Percentiles rank a stretch among this genome's conserved stretches.
phyloP scores from a whole-genome alignment of 768 basidiomycete genomes.

The Coprinopsis marcescibilis region DNA sequence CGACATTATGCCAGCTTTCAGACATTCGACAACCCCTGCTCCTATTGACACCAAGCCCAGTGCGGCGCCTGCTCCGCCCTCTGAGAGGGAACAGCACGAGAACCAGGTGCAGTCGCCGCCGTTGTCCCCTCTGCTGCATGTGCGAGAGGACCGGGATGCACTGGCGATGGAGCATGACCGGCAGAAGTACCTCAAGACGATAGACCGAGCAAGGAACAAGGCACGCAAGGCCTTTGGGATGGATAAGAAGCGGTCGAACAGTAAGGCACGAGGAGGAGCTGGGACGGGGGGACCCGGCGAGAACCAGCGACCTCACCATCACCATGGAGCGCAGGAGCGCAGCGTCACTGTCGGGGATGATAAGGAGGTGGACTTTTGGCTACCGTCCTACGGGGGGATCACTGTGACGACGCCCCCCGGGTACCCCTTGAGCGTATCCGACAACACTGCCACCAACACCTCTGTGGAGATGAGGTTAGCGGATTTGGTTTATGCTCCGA shows the following conservation, averaged over 20 bases:
- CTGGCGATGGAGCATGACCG: constrained; percentile 15
- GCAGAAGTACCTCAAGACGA: constrained; percentile 13
- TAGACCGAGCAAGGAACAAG: constrained; percentile 14
- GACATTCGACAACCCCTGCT: background rate
- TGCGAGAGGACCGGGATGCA: constrained; percentile 10
- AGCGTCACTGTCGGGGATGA: constrained; percentile 6
- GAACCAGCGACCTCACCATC: constrained; percentile 5
- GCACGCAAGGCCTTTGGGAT: constrained; percentile 13
- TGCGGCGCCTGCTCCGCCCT: background rate
- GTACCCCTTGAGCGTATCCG: background rate
- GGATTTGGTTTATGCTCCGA: constrained; percentile 9
- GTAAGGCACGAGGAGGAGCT: constrained; percentile 1
- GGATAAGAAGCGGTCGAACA: constrained; percentile 1
- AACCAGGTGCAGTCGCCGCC: background rate
- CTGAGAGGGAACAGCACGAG: background rate
- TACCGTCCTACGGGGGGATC: background rate
- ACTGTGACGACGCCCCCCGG: constrained; percentile 2
- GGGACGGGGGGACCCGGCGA: background rate
- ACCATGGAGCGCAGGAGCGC: constrained; percentile 5
- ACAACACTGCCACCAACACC: background rate
- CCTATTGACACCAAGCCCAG: constrained; percentile 28
- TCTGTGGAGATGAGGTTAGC: constrained; percentile 13
- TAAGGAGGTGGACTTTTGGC: constrained; percentile 11
- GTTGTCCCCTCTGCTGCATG: constrained; percentile 5
- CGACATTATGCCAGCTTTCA: constrained; percentile 4